These are phyloP conservation scores for Lecanicillium sp. DNA, from an alignment of 2,329 filamentous ascomycete genomes.

Conservation along the genomic window DNA sequence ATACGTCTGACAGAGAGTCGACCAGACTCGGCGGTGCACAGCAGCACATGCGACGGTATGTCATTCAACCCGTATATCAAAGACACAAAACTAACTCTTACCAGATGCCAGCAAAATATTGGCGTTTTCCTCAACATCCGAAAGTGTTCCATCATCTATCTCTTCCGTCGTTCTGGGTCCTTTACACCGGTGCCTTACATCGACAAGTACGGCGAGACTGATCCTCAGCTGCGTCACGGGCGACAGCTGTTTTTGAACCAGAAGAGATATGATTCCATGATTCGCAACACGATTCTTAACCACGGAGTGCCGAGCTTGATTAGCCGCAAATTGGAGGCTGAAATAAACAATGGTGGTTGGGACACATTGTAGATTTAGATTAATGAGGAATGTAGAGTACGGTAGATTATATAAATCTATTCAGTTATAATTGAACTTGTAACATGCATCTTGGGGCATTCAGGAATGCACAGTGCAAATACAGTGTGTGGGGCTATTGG, in stretches of 20 bases:
- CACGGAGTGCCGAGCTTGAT: slow-evolving; percentile 87
- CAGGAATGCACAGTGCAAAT: slow-evolving; percentile 11
- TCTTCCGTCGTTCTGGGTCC: slow-evolving; percentile 75
- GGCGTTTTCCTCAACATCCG: slow-evolving; percentile 96
- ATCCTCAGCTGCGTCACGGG: slow-evolving; percentile 80
- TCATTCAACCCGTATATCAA: slow-evolving; percentile 19
- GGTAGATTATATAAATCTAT: too few species aligned
- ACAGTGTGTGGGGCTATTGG: slow-evolving; percentile 17
- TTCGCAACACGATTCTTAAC: slow-evolving; percentile 78
- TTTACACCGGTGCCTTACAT: slow-evolving; percentile 89
- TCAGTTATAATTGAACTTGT: not conserved
- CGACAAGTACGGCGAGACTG: slow-evolving; percentile 91
- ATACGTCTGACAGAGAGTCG: slow-evolving; percentile 37
- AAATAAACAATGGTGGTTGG: slow-evolving; percentile 97
- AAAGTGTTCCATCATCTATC: slow-evolving; percentile 86
- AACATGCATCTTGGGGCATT: too few species aligned
- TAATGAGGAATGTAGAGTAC: not conserved
- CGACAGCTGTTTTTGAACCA: slow-evolving; percentile 91
- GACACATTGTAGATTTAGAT: slow-evolving; percentile 52
- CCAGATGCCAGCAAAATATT: slow-evolving; percentile 78
- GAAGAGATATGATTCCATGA: slow-evolving; percentile 82
- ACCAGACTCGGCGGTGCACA: slow-evolving; percentile 72
- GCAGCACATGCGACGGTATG: slow-evolving; percentile 81
- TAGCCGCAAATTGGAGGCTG: slow-evolving; percentile 81
- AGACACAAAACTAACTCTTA: not conserved